phyloP scores from a whole-genome alignment of 257 asterid genomes.

The Datura wrightii region DNA sequence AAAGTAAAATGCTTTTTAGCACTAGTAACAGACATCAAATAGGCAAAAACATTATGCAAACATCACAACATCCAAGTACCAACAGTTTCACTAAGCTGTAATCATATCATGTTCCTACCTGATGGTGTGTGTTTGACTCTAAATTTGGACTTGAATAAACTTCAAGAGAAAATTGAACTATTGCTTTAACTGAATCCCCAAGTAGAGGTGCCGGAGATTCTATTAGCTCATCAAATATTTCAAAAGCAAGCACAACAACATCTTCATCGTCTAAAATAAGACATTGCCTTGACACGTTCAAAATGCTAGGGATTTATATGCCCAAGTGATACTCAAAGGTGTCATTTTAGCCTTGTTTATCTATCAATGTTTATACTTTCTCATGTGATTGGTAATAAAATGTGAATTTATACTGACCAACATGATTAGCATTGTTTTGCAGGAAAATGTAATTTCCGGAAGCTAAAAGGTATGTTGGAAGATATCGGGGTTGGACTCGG shows the following conservation, averaged over 20 bases:
- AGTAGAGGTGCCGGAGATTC: slow-evolving; percentile 99
- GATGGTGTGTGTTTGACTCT: slow-evolving; percentile 90
- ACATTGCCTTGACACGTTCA: slow-evolving; percentile 92
- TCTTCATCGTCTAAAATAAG: slow-evolving; percentile 98
- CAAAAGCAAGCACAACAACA: slow-evolving; percentile 91
- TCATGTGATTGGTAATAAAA: no score
- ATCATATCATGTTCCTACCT: slow-evolving; percentile 52
- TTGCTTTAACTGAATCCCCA: slow-evolving; percentile 94
- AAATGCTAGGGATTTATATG: slow-evolving; percentile 99
- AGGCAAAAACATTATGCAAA: not conserved
- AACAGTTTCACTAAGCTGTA: not conserved
- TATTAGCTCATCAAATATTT: slow-evolving; percentile 96
- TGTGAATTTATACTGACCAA: no score
- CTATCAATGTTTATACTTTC: no score
- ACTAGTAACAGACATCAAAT: slow-evolving; percentile 2
- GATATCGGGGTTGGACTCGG: no score
- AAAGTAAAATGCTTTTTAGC: not conserved
- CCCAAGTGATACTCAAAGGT: no score
- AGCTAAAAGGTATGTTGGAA: no score
- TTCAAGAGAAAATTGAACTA: slow-evolving; percentile 96
- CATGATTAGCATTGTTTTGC: no score
- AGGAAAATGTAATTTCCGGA: no score
- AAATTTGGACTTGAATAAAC: slow-evolving; percentile 85
- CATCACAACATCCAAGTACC: slow-evolving; percentile 11
- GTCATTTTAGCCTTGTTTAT: no score